Conservation (phyloP, 1,139 yeast species). For the Zygosaccharomyces sapae region DNA sequence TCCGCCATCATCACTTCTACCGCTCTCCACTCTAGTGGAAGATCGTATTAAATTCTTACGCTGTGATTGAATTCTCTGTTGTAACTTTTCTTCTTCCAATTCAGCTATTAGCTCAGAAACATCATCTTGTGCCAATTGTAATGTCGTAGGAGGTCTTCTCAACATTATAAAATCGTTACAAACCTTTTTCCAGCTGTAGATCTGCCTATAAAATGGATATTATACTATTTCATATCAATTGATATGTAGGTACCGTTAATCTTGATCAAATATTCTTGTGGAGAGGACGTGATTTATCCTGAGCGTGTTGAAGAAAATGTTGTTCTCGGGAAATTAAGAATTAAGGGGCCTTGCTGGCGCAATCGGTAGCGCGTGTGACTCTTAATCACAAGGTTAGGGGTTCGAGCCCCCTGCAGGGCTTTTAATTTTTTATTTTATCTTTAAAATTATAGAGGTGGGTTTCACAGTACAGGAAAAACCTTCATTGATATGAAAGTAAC, state of each 20-base stretch:
- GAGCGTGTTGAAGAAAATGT: too few relatives aligned
- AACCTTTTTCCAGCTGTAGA: too few relatives aligned
- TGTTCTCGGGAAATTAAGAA: neutral
- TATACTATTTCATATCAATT: too few relatives aligned
- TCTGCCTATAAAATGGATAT: too few relatives aligned
- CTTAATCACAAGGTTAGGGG: constrained; percentile 46
- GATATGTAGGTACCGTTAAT: neutral
- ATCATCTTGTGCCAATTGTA: constrained; percentile 24
- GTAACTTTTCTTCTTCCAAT: constrained; percentile 26
- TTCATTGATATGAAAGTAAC: too few relatives aligned
- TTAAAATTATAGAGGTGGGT: too few relatives aligned
- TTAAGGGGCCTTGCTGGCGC: constrained; percentile 42
- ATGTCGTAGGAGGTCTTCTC: constrained; percentile 27
- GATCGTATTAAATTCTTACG: constrained; percentile 24
- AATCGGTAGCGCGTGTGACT: constrained; percentile 47
- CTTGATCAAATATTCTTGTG: neutral
- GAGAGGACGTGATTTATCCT: neutral
- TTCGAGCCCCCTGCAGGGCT: constrained; percentile 46
- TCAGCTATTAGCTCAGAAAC: constrained; percentile 26
- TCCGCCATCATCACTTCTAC: constrained; percentile 8
- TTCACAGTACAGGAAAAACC: too few relatives aligned
- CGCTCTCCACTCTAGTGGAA: constrained; percentile 15
- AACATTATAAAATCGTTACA: constrained; percentile 13
- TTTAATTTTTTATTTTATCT: too few relatives aligned
- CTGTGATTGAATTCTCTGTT: constrained; percentile 25